Base-by-base conservation (phyloP, 192 early-diverging fungal species). In the Rhizophagus sp. region DNA sequence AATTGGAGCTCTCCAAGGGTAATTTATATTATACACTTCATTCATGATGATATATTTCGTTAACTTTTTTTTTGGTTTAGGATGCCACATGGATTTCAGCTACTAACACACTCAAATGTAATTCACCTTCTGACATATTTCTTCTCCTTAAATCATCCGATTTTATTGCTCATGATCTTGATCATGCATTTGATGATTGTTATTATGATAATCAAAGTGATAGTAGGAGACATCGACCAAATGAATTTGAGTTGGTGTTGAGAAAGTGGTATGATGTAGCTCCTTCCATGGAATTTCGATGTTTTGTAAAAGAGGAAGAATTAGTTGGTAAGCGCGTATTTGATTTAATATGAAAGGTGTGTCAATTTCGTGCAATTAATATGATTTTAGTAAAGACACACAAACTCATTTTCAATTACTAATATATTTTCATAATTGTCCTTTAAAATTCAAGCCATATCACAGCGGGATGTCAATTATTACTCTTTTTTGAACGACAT, bases 241-340 rank as follows among this genome's bases (percentile, higher is more conserved):
- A 88, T 71, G 74, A 33, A 0, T 88, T 88, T 65, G 86, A 95
- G 25, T 89, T 99, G 44, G 92, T 97, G 30, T 87, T 99, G 25
- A 85, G 96, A 39, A 92, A 98, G 81, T 99, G 97, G 97, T 91
- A 92, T 80, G 93, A 97, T 74, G 81, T 98, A 27, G 78, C 90
- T 25, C 96, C 97, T 2, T 95, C 97, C 0, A 93, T 97, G 93
- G 95, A 98, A 85, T 99, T 98, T 83, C 85, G 98, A 27, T 96
- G 96, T 79, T 99, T 99, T 92, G 96, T 99, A 39, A 86, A 86
- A 69, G 82, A 93, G 36, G 80, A 86, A 11, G 77, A 88, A 41
- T 74, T 99, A 3, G 75, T 96, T 66, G 97, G 92, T 90, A 87
- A 79, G 87, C 72, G n/a, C 33, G n/a, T 41, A 22, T 52, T 33